phyloP scores from a whole-genome alignment of 257 asterid species.

The Euphrasia confusa region DNA sequence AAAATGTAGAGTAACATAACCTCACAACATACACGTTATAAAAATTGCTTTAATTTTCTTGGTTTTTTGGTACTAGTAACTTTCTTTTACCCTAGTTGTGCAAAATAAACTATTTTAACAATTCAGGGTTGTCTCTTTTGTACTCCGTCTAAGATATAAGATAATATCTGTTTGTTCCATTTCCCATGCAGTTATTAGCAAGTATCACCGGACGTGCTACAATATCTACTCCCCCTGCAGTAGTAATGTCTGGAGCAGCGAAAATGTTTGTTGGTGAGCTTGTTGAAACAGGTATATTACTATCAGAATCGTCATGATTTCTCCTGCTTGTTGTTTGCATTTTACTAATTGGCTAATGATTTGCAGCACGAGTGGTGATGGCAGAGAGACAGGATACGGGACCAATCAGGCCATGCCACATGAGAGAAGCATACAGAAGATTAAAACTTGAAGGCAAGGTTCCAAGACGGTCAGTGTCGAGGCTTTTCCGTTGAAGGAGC shows the following conservation, averaged over 20 bases:
- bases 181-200: constrained; percentile 45
- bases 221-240: constrained; percentile 69
- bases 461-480: constrained; percentile 74
- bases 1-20: neutral
- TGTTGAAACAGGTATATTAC: constrained; percentile 51
- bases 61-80: neutral
- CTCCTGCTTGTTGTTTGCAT: neutral
- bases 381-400: constrained; percentile 73
- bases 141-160: neutral
- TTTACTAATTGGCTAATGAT: constrained; percentile 12
- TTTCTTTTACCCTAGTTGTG: neutral
- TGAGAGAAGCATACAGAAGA: constrained; percentile 90
- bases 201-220: constrained; percentile 80
- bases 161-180: constrained; percentile 11
- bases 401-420: constrained; percentile 94
- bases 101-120: neutral
- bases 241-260: constrained; percentile 83
- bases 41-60: neutral
- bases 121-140: constrained; percentile 7
- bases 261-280: constrained; percentile 95
- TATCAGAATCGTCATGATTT: neutral
- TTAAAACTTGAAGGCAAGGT: constrained; percentile 84
- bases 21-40: neutral
- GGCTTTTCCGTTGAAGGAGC: constrained; percentile 64
- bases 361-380: constrained; percentile 85